Evolutionary conservation across 2,329 filamentous ascomycete species (phyloP), one percentile per base, ranked within the genome.

Genomic region (Pestalotiopsis sp.): DNA sequence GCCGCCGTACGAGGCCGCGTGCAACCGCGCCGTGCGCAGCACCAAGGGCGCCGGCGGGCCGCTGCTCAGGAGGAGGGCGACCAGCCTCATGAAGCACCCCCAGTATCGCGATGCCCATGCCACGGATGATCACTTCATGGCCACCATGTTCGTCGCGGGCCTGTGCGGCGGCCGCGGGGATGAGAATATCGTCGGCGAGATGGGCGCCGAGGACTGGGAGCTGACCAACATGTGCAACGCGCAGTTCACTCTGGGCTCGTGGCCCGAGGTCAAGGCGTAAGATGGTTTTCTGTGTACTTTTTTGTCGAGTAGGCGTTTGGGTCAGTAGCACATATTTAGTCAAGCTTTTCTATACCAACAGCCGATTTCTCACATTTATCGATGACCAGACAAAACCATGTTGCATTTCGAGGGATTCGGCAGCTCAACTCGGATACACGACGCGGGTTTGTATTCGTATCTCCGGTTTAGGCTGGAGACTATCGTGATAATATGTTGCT

Each of bases 61-160:
- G 5, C 76, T 78, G 31, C 75, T 92, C 63, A 78, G 89, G 2
- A 81, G 86, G 2, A 86, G 83, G 0, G 82, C 90, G 67, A 89
- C 88, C 2, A 82, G 89, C 38, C 75, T 92, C 72, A 92, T 92
- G 89, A 92, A 92, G 80, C 87, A 92, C 74, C 90, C 90, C 0
- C 81, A 83, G 61, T 92, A 86, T 74, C 80, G 90, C 17, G 90
- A 92, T 72, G 90, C 91, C 0, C 90, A 92, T 78, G 90, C 84
- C 0, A 92, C 90, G 0, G 90, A 93, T 74, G 91, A 92, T 75
- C 90, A 92, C 74, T 92, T 90, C 71, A 91, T 92, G 87, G 81
- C 89, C 0, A 84, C 87, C 3, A 81, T 89, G 73, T 92, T 92
- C 78, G 85, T 90, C 0, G 87, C 89, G 0, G 90, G 90, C 1